Base-by-base conservation (phyloP, 192 early-diverging fungal species). In the Dissophora globulifera region DNA sequence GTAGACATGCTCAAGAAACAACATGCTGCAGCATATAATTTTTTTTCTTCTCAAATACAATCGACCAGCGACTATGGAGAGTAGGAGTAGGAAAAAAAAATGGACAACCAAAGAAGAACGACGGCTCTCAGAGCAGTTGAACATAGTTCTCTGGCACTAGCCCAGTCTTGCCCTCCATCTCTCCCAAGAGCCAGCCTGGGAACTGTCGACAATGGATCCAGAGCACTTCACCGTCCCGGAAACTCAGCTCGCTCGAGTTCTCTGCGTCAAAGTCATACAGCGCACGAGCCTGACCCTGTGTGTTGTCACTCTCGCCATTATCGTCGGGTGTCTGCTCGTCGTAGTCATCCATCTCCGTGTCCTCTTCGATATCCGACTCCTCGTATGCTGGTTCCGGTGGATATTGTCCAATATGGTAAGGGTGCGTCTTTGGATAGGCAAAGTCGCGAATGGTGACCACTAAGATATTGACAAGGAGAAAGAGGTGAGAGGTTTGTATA, bases 101-200 rank as follows among this genome's bases (percentile, higher is more conserved):
- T n/a, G n/a, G n/a, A n/a, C n/a, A n/a, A n/a, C n/a, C n/a, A n/a
- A n/a, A 26, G 20, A 15, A 52, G 4, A 54, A 35, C 52, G 30
- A 6, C 31, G 13, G 22, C 22, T 27, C 4, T 35, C 5, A 40
- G 20, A 12, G 55, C 27, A 88, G 50, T 80, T 92, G 83, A 32
- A 93, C 86, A 72, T 92, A 93, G 78, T 91, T 89, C 53, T 92
- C 92, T 27, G 92, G 92, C 48, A 93, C 85, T 42, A 93, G 68
- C 1, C 92, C 92, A 25, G 89, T 85, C 62, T 89, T 79, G 8
- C 63, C 68, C 59, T 86, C 83, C 19, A 86, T 74, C 70, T 89
- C 90, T 8, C 89, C 92, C 51, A 92, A 81, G 27, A 93, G 79
- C 92, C 92, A 93, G 57, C 91, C 92, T 25, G 82, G 83, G 79